Base-by-base conservation (phyloP, 1,284 basidiomycete species). In the Exobasidium cylindrosporum region DNA sequence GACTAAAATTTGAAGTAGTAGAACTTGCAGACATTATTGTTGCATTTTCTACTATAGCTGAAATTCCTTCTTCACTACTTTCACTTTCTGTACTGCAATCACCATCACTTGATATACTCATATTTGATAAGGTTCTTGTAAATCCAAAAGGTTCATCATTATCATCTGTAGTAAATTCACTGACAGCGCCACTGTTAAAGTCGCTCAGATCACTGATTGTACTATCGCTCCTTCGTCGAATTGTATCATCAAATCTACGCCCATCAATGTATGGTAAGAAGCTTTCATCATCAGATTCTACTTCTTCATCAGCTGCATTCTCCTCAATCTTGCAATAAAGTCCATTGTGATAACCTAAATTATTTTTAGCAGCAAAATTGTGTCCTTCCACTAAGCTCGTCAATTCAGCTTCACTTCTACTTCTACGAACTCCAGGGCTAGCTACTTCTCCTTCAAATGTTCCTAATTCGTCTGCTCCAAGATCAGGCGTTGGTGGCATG, bases 401-500 rank as follows among this genome's bases (percentile, higher is more conserved):
- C 13, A 50, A 4, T 14, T 50, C 47, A 50, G 47, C n/a, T 28
- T 24, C 26, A 24, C 26, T 28, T 28, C n/a, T 13, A 28, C 47
- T 50, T 50, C 47, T 50, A 24, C 47, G 40, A 11, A 58, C 56
- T 14, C 28, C n/a, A 26, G 45, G 35, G 2, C 47, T 50, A 30
- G 54, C 32, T 49, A 60, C 47, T 14, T 60, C 56, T n/a, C 67
- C 61, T 7, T 58, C 60, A 45, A 56, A 57, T 5, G 52, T 30
- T 14, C 29, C 43, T 4, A 28, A 26, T 21, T 47, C 53, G 24
- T 58, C 63, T 3, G 30, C 57, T 24, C 45, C 63, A n/a, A 73
- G 65, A 32, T 73, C 73, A 1, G 73, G 73, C 10, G 71, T 75
- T 0, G 73, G 73, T 23, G 73, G 73, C 73, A 75, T 75, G 50